Evolutionary conservation across 2,329 filamentous ascomycete species (phyloP), one percentile per base, ranked within the genome.

Genomic region (Phaeosphaeriaceae sp.): DNA sequence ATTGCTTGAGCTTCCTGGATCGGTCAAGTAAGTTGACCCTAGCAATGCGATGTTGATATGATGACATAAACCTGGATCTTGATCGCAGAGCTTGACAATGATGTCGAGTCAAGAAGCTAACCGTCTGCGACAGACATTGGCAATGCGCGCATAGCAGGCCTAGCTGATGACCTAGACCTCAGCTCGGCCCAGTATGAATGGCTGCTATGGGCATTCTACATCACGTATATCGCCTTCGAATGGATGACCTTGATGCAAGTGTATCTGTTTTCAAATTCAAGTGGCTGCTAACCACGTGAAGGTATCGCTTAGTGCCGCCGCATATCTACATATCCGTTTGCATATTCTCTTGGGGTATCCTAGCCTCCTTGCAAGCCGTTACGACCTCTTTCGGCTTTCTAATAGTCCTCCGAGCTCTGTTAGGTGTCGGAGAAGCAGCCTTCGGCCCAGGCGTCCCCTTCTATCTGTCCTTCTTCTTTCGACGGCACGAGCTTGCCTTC

Each of bases 1-100:
- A 95, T 74, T 85, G 96, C 82, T 81, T 97, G 61, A 90, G 89
- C 62, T 97, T 96, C 73, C 79, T 97, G 64, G 93, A 97, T 76
- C 85, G 93, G 65, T 93, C 91, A 19, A 96, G 91, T 93, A 81
- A 68, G 75, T 70, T 33, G n/a, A 40, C 54, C 62, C 56, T 51
- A n/a, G 53, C 42, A 56, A 54, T 1, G 54, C 11, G 22, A 24
- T 36, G 27, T 44, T 31, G 27, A 48, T 50, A 20, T 22, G 40
- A 7, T 17, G 15, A 40, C 13, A 17, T 21, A 11, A n/a, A 49
- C n/a, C n/a, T 21, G 13, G 27, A 17, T 27, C n/a, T 36, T 36
- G 17, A 33, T 3, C 5, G 20, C 25, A 21, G 6, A 20, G 20
- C 19, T 20, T 45, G 25, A 9, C 21, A n/a, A 22, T 20, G 42